A percentile compares a stretch with the other conserved stretches of the same genome.
Conservation (phyloP, 257 asterid species). For the Fraxinus quadrangulata region DNA sequence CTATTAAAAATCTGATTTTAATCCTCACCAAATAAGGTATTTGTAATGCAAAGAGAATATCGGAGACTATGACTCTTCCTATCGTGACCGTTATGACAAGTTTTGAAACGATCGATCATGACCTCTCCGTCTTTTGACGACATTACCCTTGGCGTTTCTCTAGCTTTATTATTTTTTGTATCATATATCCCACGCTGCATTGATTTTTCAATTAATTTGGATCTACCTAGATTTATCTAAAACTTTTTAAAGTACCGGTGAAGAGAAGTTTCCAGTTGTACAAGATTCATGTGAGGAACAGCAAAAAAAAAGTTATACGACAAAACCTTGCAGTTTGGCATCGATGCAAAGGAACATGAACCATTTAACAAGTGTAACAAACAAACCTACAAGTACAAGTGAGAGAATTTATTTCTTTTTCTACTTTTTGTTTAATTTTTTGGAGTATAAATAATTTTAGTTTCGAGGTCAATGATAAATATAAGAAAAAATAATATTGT, state of each 20-base stretch:
- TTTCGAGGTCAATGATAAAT: neutral
- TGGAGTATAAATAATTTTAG: neutral
- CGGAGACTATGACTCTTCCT: neutral
- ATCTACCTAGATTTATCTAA: neutral
- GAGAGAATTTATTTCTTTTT: neutral
- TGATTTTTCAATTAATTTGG: neutral
- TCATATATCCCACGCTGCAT: neutral
- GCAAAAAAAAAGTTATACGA: neutral
- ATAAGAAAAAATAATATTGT: neutral
- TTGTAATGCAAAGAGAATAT: too few relatives aligned
- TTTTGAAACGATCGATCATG: neutral
- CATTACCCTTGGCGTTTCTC: neutral
- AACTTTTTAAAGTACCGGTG: constrained; percentile 21
- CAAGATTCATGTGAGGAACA: constrained; percentile 44
- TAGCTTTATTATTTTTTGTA: too few relatives aligned
- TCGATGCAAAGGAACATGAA: constrained; percentile 26
- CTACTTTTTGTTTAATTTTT: neutral
- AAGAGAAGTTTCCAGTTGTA: constrained; percentile 20
- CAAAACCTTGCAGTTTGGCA: neutral
- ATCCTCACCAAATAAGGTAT: too few relatives aligned
- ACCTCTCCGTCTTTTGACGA: neutral
- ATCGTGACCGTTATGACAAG: neutral
- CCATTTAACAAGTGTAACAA: neutral
- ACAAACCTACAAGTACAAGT: constrained; percentile 7
- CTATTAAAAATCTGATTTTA: too few relatives aligned